phyloP scores from a whole-genome alignment of 495 filamentous ascomycete genomes.

The Penicillium antarcticum region DNA sequence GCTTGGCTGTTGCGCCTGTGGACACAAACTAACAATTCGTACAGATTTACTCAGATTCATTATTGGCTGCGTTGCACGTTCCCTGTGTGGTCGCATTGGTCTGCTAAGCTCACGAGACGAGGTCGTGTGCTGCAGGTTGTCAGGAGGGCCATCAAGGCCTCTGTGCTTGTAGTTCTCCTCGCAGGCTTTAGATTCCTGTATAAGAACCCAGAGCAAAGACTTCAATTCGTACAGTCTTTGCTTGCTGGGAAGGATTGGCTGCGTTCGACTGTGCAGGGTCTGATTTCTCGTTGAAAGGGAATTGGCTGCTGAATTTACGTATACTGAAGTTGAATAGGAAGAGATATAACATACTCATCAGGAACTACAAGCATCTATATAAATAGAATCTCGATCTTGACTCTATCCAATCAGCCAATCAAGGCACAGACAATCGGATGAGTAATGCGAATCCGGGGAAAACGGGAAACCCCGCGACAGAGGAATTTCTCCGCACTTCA shows the following conservation, averaged over 20 bases:
- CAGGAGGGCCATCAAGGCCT: constrained; percentile 8
- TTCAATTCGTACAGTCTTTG: constrained; percentile 12
- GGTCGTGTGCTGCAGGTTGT: constrained; percentile 32
- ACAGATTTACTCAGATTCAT: constrained; percentile 49
- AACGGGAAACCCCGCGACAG: constrained; percentile 37
- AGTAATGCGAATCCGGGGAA: constrained; percentile 35
- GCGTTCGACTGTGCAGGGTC: constrained; percentile 1
- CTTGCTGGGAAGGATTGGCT: constrained; percentile 12
- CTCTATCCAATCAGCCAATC: constrained; percentile 5
- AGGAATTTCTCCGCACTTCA: constrained; percentile 45
- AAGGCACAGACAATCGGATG: constrained; percentile 8
- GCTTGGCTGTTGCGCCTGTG: neutral
- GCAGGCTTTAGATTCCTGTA: constrained; percentile 16
- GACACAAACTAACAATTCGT: neutral
- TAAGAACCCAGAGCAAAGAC: constrained; percentile 11
- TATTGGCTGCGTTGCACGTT: constrained; percentile 50
- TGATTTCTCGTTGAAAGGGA: neutral
- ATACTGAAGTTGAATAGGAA: too few species aligned
- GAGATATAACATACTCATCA: too few species aligned
- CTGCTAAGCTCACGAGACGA: constrained; percentile 47
- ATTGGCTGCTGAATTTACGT: too few species aligned
- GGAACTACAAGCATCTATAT: too few species aligned
- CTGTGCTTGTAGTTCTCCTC: constrained; percentile 19
- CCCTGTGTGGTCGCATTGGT: constrained; percentile 55
- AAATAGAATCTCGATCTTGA: too few species aligned